Evolutionary conservation across 441 rosid species (phyloP).

Genomic region (Populus tomentosa): DNA sequence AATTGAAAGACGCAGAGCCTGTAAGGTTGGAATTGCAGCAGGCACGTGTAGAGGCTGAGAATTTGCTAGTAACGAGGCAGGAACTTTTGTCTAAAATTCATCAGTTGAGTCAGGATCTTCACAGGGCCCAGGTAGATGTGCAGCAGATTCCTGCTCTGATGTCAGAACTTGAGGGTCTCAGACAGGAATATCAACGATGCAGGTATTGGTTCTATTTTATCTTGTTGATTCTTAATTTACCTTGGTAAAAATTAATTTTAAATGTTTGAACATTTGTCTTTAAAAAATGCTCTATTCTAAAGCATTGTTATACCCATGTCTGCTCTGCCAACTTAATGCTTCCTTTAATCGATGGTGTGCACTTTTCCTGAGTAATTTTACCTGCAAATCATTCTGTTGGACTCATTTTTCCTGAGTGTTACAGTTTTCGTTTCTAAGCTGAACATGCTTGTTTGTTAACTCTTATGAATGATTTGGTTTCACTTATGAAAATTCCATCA

Average conservation of each 20-base stretch:
- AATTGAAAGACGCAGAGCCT: conserved; percentile 64
- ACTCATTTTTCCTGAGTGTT: background rate
- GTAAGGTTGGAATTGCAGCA: conserved; percentile 68
- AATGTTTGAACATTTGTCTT: background rate
- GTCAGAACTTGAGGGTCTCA: conserved; percentile 72
- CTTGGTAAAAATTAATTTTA: conserved; percentile 5
- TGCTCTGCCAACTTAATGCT: background rate
- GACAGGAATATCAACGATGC: conserved; percentile 94
- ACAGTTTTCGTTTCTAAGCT: background rate
- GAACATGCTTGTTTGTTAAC: background rate
- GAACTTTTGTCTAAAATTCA: conserved; percentile 73
- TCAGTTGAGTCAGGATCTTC: conserved; percentile 76
- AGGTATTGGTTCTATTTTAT: conserved; percentile 43
- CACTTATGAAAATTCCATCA: background rate
- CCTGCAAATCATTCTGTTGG: background rate
- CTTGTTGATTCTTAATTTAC: conserved; percentile 15
- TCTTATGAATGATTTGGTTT: background rate
- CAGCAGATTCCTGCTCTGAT: conserved; percentile 75
- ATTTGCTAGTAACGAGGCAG: conserved; percentile 64
- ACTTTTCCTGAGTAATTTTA: background rate
- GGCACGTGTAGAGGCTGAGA: conserved; percentile 75
- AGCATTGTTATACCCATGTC: background rate
- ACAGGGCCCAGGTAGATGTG: conserved; percentile 63
- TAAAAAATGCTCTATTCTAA: background rate
- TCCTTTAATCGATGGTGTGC: background rate